Evolutionary conservation across 805 yeast genomes (phyloP).

Genomic region (Pichia gijzeniarum): DNA sequence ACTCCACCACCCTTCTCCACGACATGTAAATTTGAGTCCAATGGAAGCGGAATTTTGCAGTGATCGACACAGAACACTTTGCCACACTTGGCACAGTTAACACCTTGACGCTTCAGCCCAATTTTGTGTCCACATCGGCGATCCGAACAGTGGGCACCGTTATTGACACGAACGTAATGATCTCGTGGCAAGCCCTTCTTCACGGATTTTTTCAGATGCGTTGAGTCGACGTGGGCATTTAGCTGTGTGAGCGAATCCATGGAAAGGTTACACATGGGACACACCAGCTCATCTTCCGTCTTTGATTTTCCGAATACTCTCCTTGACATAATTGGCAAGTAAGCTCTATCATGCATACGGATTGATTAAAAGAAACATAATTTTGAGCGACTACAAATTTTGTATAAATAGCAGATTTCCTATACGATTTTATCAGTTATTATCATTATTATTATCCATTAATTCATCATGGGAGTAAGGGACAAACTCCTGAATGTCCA

Average conservation of each 20-base stretch:
- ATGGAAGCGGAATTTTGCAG: conserved; percentile 45
- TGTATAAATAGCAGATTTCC: background rate
- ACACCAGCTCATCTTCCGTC: conserved; percentile 20
- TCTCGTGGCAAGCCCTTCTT: conserved; percentile 28
- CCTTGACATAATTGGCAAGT: conserved; percentile 20
- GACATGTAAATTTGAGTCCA: conserved; percentile 37
- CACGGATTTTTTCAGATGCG: conserved; percentile 32
- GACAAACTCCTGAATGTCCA: conserved; percentile 32
- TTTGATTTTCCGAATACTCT: conserved; percentile 19
- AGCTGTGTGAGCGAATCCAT: conserved; percentile 51
- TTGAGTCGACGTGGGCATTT: conserved; percentile 67
- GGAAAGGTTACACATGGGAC: conserved; percentile 66
- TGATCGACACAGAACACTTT: conserved; percentile 60
- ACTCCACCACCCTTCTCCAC: conserved; percentile 39
- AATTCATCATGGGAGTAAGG: conserved; percentile 36
- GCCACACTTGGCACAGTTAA: conserved; percentile 78
- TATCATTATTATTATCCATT: conserved; percentile 21
- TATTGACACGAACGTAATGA: conserved; percentile 54
- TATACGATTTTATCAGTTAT: conserved; percentile 12
- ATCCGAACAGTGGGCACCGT: conserved; percentile 35
- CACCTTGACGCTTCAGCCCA: conserved; percentile 47
- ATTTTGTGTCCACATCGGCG: conserved; percentile 22
- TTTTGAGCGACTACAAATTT: no score
- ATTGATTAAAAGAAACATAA: no score
- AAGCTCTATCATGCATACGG: no score